These are phyloP conservation scores for Penicillium fimorum DNA, from an alignment of 495 filamentous ascomycete genomes.

Conservation along the genomic window DNA sequence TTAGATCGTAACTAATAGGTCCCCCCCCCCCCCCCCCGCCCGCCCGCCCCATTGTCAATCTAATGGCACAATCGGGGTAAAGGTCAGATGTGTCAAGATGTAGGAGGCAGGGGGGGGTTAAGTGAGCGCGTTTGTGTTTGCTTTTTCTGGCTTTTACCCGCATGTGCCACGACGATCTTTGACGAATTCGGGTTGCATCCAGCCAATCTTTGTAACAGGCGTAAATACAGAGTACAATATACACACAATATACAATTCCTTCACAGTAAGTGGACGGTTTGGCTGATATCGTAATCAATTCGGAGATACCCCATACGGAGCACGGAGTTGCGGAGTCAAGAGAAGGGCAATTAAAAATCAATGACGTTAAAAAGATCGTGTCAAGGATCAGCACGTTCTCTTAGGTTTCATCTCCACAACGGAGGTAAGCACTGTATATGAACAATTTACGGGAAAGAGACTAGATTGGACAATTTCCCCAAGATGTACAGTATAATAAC, in stretches of 20 bases:
- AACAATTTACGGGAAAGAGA: background rate
- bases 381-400: background rate
- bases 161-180: slow-evolving; percentile 10
- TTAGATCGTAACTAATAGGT: background rate
- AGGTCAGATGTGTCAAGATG: slow-evolving; percentile 5
- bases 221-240: background rate
- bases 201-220: background rate
- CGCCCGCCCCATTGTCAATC: background rate
- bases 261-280: background rate
- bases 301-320: background rate
- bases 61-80: slow-evolving; percentile 6
- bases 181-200: slow-evolving; percentile 1
- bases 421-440: slow-evolving; percentile 12
- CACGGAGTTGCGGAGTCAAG: background rate
- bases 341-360: background rate
- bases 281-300: background rate
- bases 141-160: background rate
- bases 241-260: background rate
- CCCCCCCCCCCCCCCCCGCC: no score
- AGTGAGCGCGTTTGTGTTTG: background rate
- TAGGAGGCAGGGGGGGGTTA: slow-evolving; percentile 1
- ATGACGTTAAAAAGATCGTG: background rate
- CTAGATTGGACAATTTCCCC: background rate
- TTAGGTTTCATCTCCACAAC: background rate
- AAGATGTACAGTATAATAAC: background rate